These are phyloP conservation scores for Penicillium griseofulvum DNA, from an alignment of 2,329 filamentous ascomycete genomes.

Conservation along the genomic window DNA sequence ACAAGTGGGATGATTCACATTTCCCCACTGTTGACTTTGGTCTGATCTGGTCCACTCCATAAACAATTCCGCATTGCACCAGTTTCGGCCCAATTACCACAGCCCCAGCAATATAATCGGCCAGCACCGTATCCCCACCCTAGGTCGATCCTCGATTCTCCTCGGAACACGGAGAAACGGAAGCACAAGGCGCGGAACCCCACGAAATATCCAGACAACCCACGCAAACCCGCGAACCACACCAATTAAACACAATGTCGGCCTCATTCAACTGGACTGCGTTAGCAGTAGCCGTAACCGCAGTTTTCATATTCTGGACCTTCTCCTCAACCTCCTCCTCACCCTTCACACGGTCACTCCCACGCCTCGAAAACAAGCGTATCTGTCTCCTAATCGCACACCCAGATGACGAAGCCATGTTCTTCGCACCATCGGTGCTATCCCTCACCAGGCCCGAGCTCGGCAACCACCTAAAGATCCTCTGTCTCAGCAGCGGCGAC, in stretches of 20 bases:
- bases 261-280: slow-evolving; percentile 26
- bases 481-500: slow-evolving; percentile 86
- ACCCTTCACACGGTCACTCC: slow-evolving; percentile 44
- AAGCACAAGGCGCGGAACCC: neutral
- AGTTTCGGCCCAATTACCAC: neutral
- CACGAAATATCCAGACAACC: neutral
- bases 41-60: slow-evolving; percentile 7
- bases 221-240: neutral
- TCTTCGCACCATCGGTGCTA: slow-evolving; percentile 87
- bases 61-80: neutral
- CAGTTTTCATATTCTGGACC: slow-evolving; percentile 46
- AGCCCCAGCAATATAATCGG: neutral
- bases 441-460: slow-evolving; percentile 75
- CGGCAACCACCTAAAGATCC: slow-evolving; percentile 88
- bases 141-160: neutral
- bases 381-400: slow-evolving; percentile 93
- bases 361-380: slow-evolving; percentile 73
- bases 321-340: slow-evolving; percentile 42
- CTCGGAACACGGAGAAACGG: neutral
- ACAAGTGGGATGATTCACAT: slow-evolving; percentile 10
- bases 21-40: slow-evolving; percentile 18
- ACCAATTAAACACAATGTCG: slow-evolving; percentile 14
- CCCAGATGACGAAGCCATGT: slow-evolving; percentile 99
- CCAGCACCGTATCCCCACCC: neutral
- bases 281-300: slow-evolving; percentile 37